A percentile compares a stretch with the other conserved stretches of the same genome.
These are phyloP conservation scores for Aspergillus caelatus DNA, from an alignment of 2,329 filamentous ascomycete species.

Conservation along the genomic window DNA sequence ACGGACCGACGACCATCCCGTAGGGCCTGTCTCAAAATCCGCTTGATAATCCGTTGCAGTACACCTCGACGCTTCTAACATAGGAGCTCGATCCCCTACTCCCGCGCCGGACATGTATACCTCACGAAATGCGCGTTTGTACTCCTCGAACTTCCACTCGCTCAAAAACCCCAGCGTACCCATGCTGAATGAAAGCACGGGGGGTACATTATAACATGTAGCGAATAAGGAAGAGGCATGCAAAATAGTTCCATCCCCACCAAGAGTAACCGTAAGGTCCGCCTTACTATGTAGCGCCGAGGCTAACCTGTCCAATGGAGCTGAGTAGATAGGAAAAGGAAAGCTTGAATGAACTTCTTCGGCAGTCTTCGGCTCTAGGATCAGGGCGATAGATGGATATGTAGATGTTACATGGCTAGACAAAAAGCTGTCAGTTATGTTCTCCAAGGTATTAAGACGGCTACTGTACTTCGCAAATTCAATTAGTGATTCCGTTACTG, in stretches of 20 bases:
- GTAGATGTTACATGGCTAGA: constrained; percentile 72
- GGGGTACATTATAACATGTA: constrained; percentile 77
- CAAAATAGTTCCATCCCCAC: constrained; percentile 89
- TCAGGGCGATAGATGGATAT: constrained; percentile 78
- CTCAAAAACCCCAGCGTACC: constrained; percentile 92
- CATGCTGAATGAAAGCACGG: constrained; percentile 94
- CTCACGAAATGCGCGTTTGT: constrained; percentile 88
- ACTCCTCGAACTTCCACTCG: constrained; percentile 93
- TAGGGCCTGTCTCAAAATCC: constrained; percentile 39
- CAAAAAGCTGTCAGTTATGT: constrained; percentile 1
- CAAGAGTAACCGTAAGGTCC: constrained; percentile 86
- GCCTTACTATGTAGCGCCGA: constrained; percentile 73
- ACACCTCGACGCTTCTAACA: constrained; percentile 50
- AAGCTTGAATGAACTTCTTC: constrained; percentile 70
- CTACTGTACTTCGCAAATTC: constrained; percentile 56
- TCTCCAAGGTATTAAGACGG: neutral
- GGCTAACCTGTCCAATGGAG: constrained; percentile 36
- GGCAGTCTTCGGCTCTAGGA: constrained; percentile 80
- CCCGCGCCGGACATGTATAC: constrained; percentile 80
- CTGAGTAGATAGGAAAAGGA: constrained; percentile 71
- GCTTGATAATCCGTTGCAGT: constrained; percentile 19
- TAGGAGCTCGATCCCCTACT: constrained; percentile 49
- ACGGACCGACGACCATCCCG: constrained; percentile 71
- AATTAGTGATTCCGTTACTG: constrained; percentile 58
- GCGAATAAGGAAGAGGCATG: constrained; percentile 86